Evolutionary conservation across 768 basidiomycete genomes (phyloP), one percentile per base, ranked within the genome.

Genomic region (Cystofilobasidium macerans): DNA sequence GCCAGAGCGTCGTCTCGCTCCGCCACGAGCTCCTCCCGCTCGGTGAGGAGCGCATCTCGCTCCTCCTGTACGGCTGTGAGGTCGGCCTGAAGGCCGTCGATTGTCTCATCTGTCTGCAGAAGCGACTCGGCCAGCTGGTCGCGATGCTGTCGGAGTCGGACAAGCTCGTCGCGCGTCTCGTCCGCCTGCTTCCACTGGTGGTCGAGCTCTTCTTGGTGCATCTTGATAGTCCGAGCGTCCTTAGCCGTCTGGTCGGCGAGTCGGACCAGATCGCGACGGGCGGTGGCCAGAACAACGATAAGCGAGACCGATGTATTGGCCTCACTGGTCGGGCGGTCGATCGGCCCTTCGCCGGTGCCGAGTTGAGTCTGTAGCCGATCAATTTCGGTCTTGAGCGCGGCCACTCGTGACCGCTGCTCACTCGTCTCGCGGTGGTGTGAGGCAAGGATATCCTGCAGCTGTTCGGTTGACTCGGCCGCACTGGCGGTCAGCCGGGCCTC

Each of bases 141-240:
- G n/a, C 62, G 51, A 28, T 71, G 65, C 0, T 63, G 26, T 48
- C 68, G 61, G 51, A 67, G 47, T n/a, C 40, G 18, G n/a, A 22
- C 48, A 40, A 72, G 69, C 43, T 69, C 78, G 69, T 84, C 83
- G n/a, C 77, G 76, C 18, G 78, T 75, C 66, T 78, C 77, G 75
- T 86, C 85, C 11, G 85, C 83, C 64, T 83, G 78, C 38, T 78
- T 77, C 86, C 86, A 87, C 75, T 87, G 86, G 13, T 83, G 82
- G 71, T 87, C 84, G 36, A 87, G 73, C 75, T 89, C 86, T 0
- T 57, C 61, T 18, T 56, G 57, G 48, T 62, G 62, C 43, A 62
- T 58, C 32, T 48, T 32, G 35, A 62, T 33, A 40, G 61, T 53
- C 24, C 54, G 42, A 24, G 57, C 14, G 30, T 61, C 59, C 14